phyloP scores from a whole-genome alignment of 192 early-diverging fungal genomes.

The Chytriomyces sp. region DNA sequence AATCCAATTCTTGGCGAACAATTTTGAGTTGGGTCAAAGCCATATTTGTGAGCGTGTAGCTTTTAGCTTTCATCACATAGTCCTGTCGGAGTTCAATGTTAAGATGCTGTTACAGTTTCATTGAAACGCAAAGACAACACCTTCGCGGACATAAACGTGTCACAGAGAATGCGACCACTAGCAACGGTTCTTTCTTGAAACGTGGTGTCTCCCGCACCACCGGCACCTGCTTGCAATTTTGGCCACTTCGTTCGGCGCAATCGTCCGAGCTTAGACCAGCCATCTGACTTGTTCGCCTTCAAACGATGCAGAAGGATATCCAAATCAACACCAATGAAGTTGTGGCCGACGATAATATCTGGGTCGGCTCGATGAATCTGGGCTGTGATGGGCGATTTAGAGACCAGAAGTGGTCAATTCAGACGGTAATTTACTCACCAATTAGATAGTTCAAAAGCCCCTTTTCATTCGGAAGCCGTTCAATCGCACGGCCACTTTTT shows the following conservation, averaged over 20 bases:
- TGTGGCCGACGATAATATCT: constrained; percentile 95
- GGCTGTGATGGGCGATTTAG: constrained; percentile 43
- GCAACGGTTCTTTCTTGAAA: constrained; percentile 76
- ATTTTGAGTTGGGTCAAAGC: constrained; percentile 77
- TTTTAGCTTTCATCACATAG: constrained; percentile 65
- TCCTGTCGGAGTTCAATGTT: constrained; percentile 4
- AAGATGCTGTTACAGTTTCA: too few relatives aligned
- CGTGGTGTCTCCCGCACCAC: constrained; percentile 79
- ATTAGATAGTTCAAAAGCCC: constrained; percentile 81
- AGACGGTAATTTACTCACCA: constrained; percentile 41
- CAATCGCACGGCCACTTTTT: constrained; percentile 52
- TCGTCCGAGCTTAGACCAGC: constrained; percentile 90
- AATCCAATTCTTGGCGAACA: constrained; percentile 82
- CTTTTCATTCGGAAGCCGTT: constrained; percentile 69
- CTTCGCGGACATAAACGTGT: constrained; percentile 88
- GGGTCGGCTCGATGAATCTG: constrained; percentile 81
- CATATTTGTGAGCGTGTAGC: constrained; percentile 80
- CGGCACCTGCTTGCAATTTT: constrained; percentile 77
- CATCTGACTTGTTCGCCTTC: constrained; percentile 74
- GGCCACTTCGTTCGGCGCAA: constrained; percentile 85
- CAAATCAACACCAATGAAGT: constrained; percentile 93
- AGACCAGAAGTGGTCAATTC: neutral
- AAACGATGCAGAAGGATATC: constrained; percentile 93
- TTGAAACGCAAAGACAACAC: constrained; percentile 27
- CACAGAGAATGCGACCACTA: constrained; percentile 87